Evolutionary conservation across 495 filamentous ascomycete genomes (phyloP), one percentile per base, ranked within the genome.

Genomic region (Penicillium canescens): DNA sequence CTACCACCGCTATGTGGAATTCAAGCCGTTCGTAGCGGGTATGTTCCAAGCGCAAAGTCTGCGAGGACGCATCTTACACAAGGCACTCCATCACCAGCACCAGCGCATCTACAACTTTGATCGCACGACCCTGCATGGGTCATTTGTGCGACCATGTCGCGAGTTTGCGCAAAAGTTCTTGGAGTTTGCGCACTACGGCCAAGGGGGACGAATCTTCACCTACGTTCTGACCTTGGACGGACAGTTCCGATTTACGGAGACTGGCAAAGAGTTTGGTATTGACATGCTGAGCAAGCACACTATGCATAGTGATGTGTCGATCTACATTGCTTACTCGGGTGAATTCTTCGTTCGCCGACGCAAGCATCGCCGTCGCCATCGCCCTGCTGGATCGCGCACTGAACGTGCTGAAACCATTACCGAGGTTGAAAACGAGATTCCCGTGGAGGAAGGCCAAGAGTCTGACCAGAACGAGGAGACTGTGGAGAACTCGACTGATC

Each of bases 271-370:
- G 64, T 96, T 97, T 50, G 90, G 92, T 26, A 90, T 98, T 50
- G 92, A 97, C 63, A 68, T 98, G 52, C 71, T 98, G 50, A 88
- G 84, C 60, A 98, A 98, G 66, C 93, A 98, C 67, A 95, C 89
- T 28, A 92, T 98, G 87, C 93, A 98, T 63, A 91, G 88, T 63
- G 86, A 96, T 70, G 91, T 95, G 4, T 86, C 85, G 13, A 87
- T 87, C 16, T 95, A 96, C 66, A 88, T 98, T 52, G 92, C 92
- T 3, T 96, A 86, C 66, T 87, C 87, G 4, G 93, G 93, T 13
- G 93, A 98, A 68, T 98, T 98, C 68, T 95, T 96, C 67, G 78
- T 98, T 51, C 82, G 91, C 4, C 83, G 86, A 12, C 68, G 83
- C n/a, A 79, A 78, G 59, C 71, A 62, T 33, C 76, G 70, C 7